A percentile compares a stretch with the other conserved stretches of the same genome.
phyloP scores from a whole-genome alignment of 352 stramenopile genomes.

The Phytopythium chamaehyphon region DNA sequence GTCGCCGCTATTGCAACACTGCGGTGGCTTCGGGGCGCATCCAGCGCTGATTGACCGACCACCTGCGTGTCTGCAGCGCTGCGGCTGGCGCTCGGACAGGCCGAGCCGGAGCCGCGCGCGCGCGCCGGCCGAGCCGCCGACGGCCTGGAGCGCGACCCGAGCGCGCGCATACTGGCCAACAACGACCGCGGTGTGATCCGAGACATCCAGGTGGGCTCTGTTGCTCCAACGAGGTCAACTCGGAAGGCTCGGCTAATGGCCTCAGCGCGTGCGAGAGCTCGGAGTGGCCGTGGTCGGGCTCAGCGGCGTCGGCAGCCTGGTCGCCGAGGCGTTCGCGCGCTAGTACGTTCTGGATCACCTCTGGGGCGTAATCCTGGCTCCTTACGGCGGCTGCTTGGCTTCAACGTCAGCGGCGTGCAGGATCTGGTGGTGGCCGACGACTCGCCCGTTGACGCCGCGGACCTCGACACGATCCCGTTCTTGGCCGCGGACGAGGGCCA shows the following conservation, averaged over 20 bases:
- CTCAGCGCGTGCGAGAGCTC: constrained; percentile 24
- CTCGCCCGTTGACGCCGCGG: constrained; percentile 13
- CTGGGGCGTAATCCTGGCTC: neutral
- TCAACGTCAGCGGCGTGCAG: constrained; percentile 31
- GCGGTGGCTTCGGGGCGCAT: no score
- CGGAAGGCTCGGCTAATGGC: no score
- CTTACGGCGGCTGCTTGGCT: neutral
- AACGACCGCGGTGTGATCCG: constrained; percentile 41
- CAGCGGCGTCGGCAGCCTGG: constrained; percentile 33
- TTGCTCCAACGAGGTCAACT: no score
- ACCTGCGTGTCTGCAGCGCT: constrained; percentile 13
- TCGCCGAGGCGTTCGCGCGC: constrained; percentile 33
- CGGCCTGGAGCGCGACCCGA: constrained; percentile 12
- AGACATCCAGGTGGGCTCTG: constrained; percentile 26
- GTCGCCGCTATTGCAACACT: no score
- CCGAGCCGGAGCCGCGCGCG: constrained; percentile 8
- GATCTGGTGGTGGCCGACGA: constrained; percentile 30
- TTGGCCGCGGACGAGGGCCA: constrained; percentile 25
- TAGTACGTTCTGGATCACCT: constrained; percentile 20
- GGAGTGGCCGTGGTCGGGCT: constrained; percentile 40
- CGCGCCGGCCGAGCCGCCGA: constrained; percentile 5
- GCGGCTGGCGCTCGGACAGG: constrained; percentile 12
- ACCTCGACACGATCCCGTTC: constrained; percentile 38
- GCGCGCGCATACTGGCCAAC: constrained; percentile 39
- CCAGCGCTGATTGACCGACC: no score